Evolutionary conservation across 1,284 basidiomycete genomes (phyloP), one percentile per base, ranked within the genome.

Genomic region (Apiotrichum porosum): DNA sequence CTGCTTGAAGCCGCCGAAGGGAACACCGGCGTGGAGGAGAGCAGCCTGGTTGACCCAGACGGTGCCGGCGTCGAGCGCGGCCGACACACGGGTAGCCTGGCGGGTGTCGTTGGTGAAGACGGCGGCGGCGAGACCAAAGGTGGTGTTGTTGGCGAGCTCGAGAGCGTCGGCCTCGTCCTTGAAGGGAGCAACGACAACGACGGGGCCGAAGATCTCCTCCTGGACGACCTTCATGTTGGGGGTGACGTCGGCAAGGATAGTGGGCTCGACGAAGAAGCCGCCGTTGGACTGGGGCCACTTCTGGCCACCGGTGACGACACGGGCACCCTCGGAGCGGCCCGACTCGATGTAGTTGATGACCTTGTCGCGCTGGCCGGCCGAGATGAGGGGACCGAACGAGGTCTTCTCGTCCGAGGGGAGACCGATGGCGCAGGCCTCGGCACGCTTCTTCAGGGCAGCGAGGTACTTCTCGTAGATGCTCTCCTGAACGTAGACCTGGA

Each of bases 1-100:
- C 63, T 83, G 83, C 74, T 92, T 93, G 78, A 89, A 93, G 14
- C 93, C 92, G 22, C 92, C 93, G 62, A 95, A 95, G 1, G 93
- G 91, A 32, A 88, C 86, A 50, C 88, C 87, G 69, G 86, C 86
- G 65, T 80, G 80, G 40, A 91, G 68, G 8, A 86, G 50, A 59
- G 85, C 86, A 72, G 92, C 94, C 68, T 88, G 83, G 72, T 93
- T 94, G 51, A 89, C 78, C 89, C 88, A 92, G 30, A 91, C 71
- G 1, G 73, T 74, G 9, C 91, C 90, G 19, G 91, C 89, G 62
- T 91, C 84, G 34, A 95, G 76, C 26, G 82, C 83, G 26, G 80
- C 80, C 3, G 88, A 83, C 33, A 94, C 85, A 31, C 91, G 80
- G 79, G 88, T 86, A 63, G 86, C 88, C 69, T 93, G 90, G 57